A percentile compares a stretch with the other conserved stretches of the same genome.
Conservation (phyloP, 1,284 basidiomycete species). For the Neolentinus lepideus region DNA sequence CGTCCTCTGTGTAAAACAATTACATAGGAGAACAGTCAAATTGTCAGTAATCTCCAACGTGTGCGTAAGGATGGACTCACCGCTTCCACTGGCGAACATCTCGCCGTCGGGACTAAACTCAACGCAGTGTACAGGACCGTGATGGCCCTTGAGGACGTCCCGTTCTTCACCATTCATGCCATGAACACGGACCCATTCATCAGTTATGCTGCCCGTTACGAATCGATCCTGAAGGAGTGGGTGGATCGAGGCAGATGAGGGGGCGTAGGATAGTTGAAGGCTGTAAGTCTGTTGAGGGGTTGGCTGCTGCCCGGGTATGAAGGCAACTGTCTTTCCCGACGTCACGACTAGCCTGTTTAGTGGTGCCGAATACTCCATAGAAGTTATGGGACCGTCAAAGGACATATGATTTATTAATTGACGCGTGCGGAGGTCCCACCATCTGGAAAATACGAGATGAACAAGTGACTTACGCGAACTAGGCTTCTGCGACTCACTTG, state of each 20-base stretch:
- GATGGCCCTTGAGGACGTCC: conserved; percentile 95
- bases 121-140: conserved; percentile 93
- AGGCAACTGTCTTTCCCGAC: conserved; percentile 87
- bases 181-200: conserved; percentile 97
- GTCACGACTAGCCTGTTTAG: conserved; percentile 88
- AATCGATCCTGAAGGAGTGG: conserved; percentile 86
- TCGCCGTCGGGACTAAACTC: conserved; percentile 98
- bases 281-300: conserved; percentile 52
- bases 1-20: conserved; percentile 51
- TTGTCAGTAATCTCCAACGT: conserved; percentile 11
- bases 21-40: conserved; percentile 9
- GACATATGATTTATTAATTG: conserved; percentile 64
- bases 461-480: background rate
- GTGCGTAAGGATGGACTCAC: conserved; percentile 37
- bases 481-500: conserved; percentile 44
- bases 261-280: conserved; percentile 72
- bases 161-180: conserved; percentile 85
- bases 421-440: conserved; percentile 92
- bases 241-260: conserved; percentile 90
- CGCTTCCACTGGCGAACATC: conserved; percentile 93
- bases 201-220: conserved; percentile 83
- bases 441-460: conserved; percentile 41
- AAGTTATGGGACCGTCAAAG: conserved; percentile 80
- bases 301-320: conserved; percentile 61
- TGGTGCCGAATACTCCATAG: conserved; percentile 86